phyloP scores from a whole-genome alignment of 176 grass and related monocot species.

The Cocos nucifera region DNA sequence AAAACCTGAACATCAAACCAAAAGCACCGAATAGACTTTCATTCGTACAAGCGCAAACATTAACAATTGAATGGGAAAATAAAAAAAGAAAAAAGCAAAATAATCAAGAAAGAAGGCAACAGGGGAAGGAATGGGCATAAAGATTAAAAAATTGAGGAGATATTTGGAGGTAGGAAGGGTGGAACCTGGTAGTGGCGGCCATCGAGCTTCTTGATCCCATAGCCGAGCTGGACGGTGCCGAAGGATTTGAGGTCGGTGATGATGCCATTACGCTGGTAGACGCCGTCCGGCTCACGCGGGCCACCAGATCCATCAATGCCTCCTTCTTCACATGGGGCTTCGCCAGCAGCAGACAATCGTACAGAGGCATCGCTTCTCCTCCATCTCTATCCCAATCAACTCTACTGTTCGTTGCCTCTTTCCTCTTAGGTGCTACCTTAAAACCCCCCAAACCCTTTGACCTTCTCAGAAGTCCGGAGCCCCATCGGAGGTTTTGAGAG shows the following conservation, averaged over 20 bases:
- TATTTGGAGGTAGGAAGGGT: not conserved
- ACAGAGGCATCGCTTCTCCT: slow-evolving; percentile 52
- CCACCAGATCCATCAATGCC: slow-evolving; percentile 40
- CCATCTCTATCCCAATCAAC: not conserved
- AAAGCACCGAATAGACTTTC: too few relatives aligned
- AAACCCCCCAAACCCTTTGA: too few relatives aligned
- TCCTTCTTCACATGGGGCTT: slow-evolving; percentile 57
- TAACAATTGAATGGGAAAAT: too few relatives aligned
- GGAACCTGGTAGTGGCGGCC: slow-evolving; percentile 72
- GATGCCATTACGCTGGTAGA: slow-evolving; percentile 72
- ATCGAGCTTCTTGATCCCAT: slow-evolving; percentile 83
- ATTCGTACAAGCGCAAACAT: too few relatives aligned
- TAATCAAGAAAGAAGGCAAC: not conserved
- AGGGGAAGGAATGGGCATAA: too few relatives aligned
- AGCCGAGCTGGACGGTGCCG: slow-evolving; percentile 50
- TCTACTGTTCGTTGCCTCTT: too few relatives aligned
- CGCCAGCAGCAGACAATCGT: slow-evolving; percentile 69
- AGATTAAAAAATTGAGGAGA: too few relatives aligned
- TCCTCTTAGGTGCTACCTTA: too few relatives aligned
- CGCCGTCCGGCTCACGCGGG: slow-evolving; percentile 44
- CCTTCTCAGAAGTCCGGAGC: too few relatives aligned
- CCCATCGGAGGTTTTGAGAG: too few relatives aligned
- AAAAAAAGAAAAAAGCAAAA: too few relatives aligned
- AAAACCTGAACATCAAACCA: too few relatives aligned
- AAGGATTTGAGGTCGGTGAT: slow-evolving; percentile 87